Evolutionary conservation across 1,139 yeast species (phyloP), one percentile per base, ranked within the genome.

Genomic region (Yamadazyma diddensiae): DNA sequence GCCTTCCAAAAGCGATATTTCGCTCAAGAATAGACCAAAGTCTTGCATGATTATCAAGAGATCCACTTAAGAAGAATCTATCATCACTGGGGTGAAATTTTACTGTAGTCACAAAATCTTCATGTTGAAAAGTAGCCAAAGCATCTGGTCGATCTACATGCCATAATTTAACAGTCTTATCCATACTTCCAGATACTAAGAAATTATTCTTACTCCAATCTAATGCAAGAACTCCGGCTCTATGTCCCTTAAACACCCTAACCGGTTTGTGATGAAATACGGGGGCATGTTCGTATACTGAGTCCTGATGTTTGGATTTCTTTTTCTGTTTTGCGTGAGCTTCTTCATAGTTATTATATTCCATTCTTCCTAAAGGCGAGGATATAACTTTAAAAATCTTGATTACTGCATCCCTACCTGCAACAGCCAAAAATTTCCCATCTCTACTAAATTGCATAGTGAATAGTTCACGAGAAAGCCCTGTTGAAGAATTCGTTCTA

Each of bases 131-230:
- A 1, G 80, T 69, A 34, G 82, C 74, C 21, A 90, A 62, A 36
- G 87, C 78, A 12, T 66, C 70, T 2, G 60, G 60, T 30, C 90
- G 65, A 28, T 84, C 86, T 9, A 82, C 73, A 54, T 90, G 95
- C 97, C 97, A 90, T 29, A 90, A 60, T 39, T 77, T 73, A 1
- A 80, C 95, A 0, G 94, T 82, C 43, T 77, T 75, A 57, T 90
- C 97, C 84, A 85, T 85, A 6, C 95, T 82, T 3, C 94, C 82
- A 1, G 94, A 72, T 1, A 88, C 53, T 20, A 90, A 55, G 43
- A 90, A 90, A 50, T 82, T 82, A 57, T 88, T 88, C 45, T 82
- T 83, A 36, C 94, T 82, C 97, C 97, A 90, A 47, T 86, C 86
- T 26, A 90, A 53, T 8, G 85, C 77, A 21, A 87, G 58, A 16